These are phyloP conservation scores for Hemerocallis citrina DNA, from an alignment of 106 monocot genomes.

Conservation along the genomic window DNA sequence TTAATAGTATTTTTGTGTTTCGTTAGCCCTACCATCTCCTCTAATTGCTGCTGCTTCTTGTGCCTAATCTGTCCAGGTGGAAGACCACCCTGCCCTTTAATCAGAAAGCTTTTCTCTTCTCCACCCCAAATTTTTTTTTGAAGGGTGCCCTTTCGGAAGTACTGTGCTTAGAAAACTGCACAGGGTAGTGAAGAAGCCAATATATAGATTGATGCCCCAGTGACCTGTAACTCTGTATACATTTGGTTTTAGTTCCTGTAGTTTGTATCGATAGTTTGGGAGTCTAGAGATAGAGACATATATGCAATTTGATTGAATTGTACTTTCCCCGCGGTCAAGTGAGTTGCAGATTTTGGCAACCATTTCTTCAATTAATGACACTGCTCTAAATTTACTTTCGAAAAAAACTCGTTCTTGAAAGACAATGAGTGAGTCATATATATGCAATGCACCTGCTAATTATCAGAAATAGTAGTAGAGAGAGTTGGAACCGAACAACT, in stretches of 20 bases:
- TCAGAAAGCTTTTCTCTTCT: conserved; percentile 64
- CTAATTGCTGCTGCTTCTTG: background rate
- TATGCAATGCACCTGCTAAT: no score
- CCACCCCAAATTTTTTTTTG: conserved; percentile 48
- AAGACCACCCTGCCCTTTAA: conserved; percentile 67
- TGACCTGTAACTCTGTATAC: background rate
- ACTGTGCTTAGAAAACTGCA: background rate
- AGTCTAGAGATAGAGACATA: no score
- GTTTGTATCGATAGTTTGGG: background rate
- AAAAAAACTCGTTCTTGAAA: no score
- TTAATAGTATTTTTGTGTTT: background rate
- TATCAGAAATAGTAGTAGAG: no score
- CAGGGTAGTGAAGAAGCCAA: background rate
- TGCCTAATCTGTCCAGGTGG: conserved; percentile 31
- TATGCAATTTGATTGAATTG: no score
- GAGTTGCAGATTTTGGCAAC: no score
- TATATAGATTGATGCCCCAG: background rate
- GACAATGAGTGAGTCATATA: no score
- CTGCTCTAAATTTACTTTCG: no score
- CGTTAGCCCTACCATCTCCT: background rate
- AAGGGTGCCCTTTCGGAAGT: conserved; percentile 10
- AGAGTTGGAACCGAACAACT: no score
- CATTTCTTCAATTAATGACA: no score
- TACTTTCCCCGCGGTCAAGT: no score
- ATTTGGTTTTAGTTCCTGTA: background rate